Evolutionary conservation across 371 early-diverging fungal genomes (phyloP), one percentile per base, ranked within the genome.

Genomic region (Rhizomucor miehei): DNA sequence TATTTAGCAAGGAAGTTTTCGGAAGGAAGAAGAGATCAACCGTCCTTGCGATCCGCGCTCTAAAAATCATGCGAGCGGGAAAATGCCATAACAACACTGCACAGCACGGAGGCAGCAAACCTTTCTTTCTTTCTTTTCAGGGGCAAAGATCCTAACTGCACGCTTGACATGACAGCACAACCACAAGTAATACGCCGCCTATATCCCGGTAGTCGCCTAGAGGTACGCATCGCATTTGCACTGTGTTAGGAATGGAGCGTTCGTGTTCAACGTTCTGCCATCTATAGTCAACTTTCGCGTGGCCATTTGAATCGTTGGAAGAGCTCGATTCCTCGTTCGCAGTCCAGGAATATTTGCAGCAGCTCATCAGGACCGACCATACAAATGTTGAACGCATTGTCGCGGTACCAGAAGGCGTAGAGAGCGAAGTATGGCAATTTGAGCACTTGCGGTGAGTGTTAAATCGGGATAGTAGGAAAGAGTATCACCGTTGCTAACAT

Each of bases 341-440:
- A 14, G 82, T 88, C 9, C 93, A 94, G 62, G 88, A 90, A 57
- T 90, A 91, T 55, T 72, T 97, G n/a, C 95, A 94, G 60, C 74
- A 80, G 24, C 70, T 85, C 9, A 78, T 94, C 35, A 79, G 92
- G 21, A 52, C 63, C 12, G 85, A 91, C 57, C 77, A 82, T 11
- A 77, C 81, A 39, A 77, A 91, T 45, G 60, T 92, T 8, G 75
- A 80, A 11, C 60, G 25, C 2, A 62, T 93, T 35, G 75, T 92
- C 2, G 64, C 77, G 2, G 52, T 86, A 16, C 97, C 97, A 0
- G 62, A 67, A 4, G 83, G 75, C 17, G 82, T 89, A 17, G 90
- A 91, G 54, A 63, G 66, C 12, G 69, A 83, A 37, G 70, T 87
- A 0, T 97, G 97, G 97, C 89, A 91, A 51, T 93, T 88, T 67